Evolutionary conservation across 352 stramenopile species (phyloP).

Genomic region (Phytophthora multivora): DNA sequence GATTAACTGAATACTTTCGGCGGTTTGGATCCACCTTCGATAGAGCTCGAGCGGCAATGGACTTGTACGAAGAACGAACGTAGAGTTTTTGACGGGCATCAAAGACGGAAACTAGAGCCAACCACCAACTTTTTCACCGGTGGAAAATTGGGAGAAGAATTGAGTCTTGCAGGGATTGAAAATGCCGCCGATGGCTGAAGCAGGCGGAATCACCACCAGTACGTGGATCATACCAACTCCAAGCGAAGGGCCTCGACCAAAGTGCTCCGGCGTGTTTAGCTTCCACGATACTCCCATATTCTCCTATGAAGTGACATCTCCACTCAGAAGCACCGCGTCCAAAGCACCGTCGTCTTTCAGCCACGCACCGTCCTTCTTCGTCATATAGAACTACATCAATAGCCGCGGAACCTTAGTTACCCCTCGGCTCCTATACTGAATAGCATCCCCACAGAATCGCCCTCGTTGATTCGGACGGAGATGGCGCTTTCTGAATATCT

Average conservation of each 20-base stretch:
- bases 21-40: conserved; percentile 21
- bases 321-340: conserved; percentile 6
- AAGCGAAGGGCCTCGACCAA: conserved; percentile 6
- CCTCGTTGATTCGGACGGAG: background rate
- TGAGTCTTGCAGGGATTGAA: background rate
- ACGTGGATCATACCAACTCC: conserved; percentile 15
- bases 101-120: conserved; percentile 26
- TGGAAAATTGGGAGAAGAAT: background rate
- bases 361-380: conserved; percentile 6
- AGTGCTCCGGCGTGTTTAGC: conserved; percentile 10
- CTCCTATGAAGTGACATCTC: conserved; percentile 11
- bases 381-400: conserved; percentile 3
- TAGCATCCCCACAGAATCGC: background rate
- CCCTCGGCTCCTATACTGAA: background rate
- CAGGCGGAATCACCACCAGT: background rate
- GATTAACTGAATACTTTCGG: conserved; percentile 36
- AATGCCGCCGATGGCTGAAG: background rate
- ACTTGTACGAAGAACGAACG: no score
- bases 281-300: conserved; percentile 14
- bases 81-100: conserved; percentile 28
- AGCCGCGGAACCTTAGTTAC: background rate
- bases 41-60: no score
- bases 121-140: background rate
- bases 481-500: background rate
- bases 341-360: conserved; percentile 5